Evolutionary conservation across 2,329 filamentous ascomycete species (phyloP).

Genomic region (Trichoderma sp.): DNA sequence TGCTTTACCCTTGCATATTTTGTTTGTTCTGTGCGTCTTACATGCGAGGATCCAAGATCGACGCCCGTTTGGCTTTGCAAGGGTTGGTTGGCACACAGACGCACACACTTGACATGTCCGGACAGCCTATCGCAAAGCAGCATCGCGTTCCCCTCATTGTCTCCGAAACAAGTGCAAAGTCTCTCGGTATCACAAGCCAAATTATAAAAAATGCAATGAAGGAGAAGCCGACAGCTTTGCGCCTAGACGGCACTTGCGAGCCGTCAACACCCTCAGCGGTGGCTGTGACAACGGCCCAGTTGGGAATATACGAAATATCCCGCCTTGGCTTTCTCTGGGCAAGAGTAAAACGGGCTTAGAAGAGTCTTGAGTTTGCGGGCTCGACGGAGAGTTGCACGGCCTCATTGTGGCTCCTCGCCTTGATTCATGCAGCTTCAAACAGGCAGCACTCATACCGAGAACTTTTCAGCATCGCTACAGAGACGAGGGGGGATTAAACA

Average conservation of each 20-base stretch:
- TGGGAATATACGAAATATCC: background rate
- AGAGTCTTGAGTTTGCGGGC: background rate
- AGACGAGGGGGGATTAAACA: background rate
- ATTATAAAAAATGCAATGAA: background rate
- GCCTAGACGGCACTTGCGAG: background rate
- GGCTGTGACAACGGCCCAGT: background rate
- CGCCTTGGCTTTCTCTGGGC: background rate
- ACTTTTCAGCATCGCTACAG: background rate
- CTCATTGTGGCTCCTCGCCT: constrained; percentile 7
- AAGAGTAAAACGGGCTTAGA: background rate
- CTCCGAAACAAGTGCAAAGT: background rate
- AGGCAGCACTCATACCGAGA: background rate
- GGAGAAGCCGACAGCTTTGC: background rate
- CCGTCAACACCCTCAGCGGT: background rate
- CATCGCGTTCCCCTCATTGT: background rate
- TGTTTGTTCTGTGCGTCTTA: background rate
- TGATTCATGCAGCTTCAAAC: background rate
- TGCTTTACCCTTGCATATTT: background rate
- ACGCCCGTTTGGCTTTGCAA: background rate
- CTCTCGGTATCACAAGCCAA: constrained; percentile 21
- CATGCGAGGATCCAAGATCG: background rate
- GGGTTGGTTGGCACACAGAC: constrained; percentile 1
- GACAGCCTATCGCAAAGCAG: background rate
- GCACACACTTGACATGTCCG: background rate
- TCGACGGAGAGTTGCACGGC: constrained; percentile 11